Conservation (phyloP, 139 green algal species). For the Yamagishiella unicocca region DNA sequence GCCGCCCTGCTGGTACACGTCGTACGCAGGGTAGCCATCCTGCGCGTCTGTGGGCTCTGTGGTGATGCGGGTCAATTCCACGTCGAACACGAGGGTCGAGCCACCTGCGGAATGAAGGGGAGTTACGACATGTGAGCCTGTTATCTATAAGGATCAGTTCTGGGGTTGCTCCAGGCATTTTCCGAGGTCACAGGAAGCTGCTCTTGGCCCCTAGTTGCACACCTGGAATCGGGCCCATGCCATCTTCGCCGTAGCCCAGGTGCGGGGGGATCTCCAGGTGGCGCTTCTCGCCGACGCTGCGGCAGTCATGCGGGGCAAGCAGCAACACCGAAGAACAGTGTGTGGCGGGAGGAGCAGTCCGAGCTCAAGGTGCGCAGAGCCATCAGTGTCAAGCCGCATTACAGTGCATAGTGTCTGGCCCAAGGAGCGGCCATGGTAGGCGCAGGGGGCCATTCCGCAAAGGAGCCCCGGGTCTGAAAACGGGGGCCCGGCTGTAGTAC, state of each 20-base stretch:
- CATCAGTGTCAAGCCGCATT: too few relatives aligned
- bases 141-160: too few relatives aligned
- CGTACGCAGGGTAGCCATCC: neutral
- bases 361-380: too few relatives aligned
- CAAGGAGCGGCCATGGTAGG: too few relatives aligned
- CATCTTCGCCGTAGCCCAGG: slow-evolving; percentile 72
- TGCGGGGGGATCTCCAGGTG: slow-evolving; percentile 73
- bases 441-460: too few relatives aligned
- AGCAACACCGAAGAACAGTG: neutral
- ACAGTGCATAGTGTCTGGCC: too few relatives aligned
- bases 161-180: too few relatives aligned
- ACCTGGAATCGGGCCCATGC: slow-evolving; percentile 66
- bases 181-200: too few relatives aligned
- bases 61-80: slow-evolving; percentile 19
- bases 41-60: neutral
- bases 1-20: neutral
- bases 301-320: neutral
- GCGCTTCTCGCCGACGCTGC: slow-evolving; percentile 71
- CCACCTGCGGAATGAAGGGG: slow-evolving; percentile 59
- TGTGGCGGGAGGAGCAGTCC: neutral
- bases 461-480: too few relatives aligned
- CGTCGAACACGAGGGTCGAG: slow-evolving; percentile 64
- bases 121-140: too few relatives aligned
- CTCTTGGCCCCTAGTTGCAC: too few relatives aligned
- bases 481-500: too few relatives aligned